Base-by-base conservation (phyloP, 2,329 filamentous ascomycete genomes). In the Fusarium nematophilum region DNA sequence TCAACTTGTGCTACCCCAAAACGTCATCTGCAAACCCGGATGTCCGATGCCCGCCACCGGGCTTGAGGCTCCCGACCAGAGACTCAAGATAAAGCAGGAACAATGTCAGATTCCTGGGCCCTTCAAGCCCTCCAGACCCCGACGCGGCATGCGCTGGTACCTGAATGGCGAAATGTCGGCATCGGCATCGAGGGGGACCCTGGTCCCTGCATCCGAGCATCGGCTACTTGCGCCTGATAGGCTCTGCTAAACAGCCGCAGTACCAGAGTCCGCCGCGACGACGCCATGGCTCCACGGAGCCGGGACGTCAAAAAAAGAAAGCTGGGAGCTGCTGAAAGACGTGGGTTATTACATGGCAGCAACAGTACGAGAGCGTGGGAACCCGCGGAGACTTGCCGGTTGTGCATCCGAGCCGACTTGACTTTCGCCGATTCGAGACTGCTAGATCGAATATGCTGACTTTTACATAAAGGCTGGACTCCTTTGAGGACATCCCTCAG, bases 341-440 rank as follows among this genome's bases (percentile, higher is more conserved):
- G 13, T 9, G 49, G 33, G 31, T 34, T 21, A n/a, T n/a, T n/a
- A n/a, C n/a, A n/a, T n/a, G n/a, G n/a, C n/a, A n/a, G n/a, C n/a
- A n/a, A 29, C 38, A 38, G 36, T 11, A 17, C 30, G 30, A 13
- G 17, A 36, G 33, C 23, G 21, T 46, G 36, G 42, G 7, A 13
- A 57, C 29, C 46, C 57, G 57, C 57, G 59, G 62, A 64, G 59
- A 66, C 53, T 61, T 66, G 44, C 62, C 62, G 54, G 47, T 64
- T 58, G 23, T 27, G 26, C 54, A 37, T 47, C 52, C 34, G 29
- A 45, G 31, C 36, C 15, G 29, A 59, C 21, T 40, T n/a, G n/a
- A n/a, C 14, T 30, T 14, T 25, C n/a, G 39, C 15, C 9, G 6
- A 33, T 15, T 29, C 33, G 6, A 31, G 15, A 27, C n/a, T 42